Base-by-base conservation (phyloP, 2,329 filamentous ascomycete genomes). In the Aspergillus felis region DNA sequence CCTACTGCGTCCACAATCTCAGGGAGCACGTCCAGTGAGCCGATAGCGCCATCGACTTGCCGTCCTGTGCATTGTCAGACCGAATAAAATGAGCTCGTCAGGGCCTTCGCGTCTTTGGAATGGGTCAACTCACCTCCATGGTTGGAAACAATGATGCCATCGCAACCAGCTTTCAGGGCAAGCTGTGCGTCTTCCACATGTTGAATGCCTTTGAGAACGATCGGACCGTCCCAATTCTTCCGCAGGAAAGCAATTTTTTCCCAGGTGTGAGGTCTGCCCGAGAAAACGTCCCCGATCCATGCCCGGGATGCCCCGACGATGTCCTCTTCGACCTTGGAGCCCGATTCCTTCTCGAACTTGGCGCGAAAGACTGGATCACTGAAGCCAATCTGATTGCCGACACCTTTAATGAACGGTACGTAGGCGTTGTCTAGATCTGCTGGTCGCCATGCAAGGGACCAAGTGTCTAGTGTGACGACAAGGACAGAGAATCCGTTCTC, bases 381-480 rank as follows among this genome's bases (percentile, higher is more conserved):
- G 62, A 91, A 86, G 1, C 87, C 87, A 2, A 87, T 79, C 48
- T 82, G 77, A 52, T 83, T 81, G 2, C 87, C 87, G 9, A 83
- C 70, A 0, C 83, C 83, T 42, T 75, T 79, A 28, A 85, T 73
- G 61, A 89, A 88, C 0, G 86, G 74, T 12, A 76, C 62, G 54
- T 74, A 76, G 28, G 67, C 83, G 14, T 80, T 79, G 61, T 90
- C 87, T 4, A 91, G 79, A 66, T 91, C 88, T 0, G 77, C 79
- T 0, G 87, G 88, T 41, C 89, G 79, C 71, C 88, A 92, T 0
- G 82, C 82, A 38, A 91, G 78, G 12, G 81, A 81, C 72, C 84
- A 89, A 0, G 87, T 91, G 70, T 92, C 89, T 0, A 91, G 77
- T 0, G 89, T 92, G 0, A 92, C 85, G 6, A 91, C 83, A 0